phyloP scores from a whole-genome alignment of 2,329 filamentous ascomycete genomes.

The Ceratocystis harringtonii region DNA sequence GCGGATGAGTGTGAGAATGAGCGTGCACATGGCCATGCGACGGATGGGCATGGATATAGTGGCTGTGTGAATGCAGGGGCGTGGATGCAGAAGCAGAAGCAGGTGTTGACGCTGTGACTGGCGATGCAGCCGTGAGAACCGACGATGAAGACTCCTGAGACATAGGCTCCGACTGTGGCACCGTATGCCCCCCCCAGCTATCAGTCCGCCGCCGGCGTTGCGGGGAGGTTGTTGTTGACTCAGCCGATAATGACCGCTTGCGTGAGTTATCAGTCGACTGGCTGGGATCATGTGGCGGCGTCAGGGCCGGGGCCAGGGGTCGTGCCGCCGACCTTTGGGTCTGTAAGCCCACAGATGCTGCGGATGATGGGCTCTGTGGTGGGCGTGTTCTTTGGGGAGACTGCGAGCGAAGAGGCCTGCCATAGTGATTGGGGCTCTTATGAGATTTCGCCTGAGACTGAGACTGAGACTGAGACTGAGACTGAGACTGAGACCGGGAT shows the following conservation, averaged over 20 bases:
- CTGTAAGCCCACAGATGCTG: neutral
- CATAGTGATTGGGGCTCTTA: neutral
- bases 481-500: neutral
- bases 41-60: neutral
- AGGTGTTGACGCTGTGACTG: neutral
- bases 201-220: slow-evolving; percentile 13
- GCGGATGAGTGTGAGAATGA: neutral
- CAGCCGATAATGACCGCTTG: slow-evolving; percentile 11
- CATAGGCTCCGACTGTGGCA: neutral
- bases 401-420: neutral
- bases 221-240: neutral
- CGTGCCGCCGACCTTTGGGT: neutral
- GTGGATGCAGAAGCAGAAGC: too few species aligned
- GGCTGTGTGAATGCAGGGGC: neutral
- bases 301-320: slow-evolving; percentile 31
- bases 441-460: neutral
- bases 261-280: neutral
- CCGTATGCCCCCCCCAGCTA: slow-evolving; percentile 1
- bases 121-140: neutral
- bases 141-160: neutral
- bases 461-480: neutral
- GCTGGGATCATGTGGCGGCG: slow-evolving; percentile 39
- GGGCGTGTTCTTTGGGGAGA: neutral
- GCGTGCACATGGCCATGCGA: neutral
- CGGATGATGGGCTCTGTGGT: neutral